These are phyloP conservation scores for Onygenales sp. DNA, from an alignment of 2,329 filamentous ascomycete species.

Conservation along the genomic window DNA sequence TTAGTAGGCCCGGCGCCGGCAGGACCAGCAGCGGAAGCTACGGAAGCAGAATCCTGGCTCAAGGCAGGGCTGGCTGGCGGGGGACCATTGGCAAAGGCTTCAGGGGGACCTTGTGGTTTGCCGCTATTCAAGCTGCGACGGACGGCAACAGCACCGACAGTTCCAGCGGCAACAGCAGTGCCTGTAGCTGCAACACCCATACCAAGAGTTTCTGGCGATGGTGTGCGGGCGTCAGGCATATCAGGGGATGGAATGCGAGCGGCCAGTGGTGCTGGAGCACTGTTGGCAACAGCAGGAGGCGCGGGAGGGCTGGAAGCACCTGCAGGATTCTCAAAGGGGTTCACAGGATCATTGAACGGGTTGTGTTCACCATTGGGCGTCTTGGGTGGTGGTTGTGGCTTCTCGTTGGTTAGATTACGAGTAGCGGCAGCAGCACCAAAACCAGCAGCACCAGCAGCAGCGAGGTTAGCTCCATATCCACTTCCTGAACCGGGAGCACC, in stretches of 20 bases:
- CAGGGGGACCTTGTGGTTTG: slow-evolving; percentile 11
- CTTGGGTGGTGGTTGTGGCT: slow-evolving; percentile 29
- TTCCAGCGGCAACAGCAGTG: slow-evolving; percentile 31
- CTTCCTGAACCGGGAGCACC: slow-evolving; percentile 15
- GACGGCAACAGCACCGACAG: slow-evolving; percentile 20
- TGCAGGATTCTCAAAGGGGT: slow-evolving; percentile 62
- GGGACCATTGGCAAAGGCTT: slow-evolving; percentile 7
- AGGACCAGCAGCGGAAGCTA: slow-evolving; percentile 53
- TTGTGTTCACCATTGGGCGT: slow-evolving; percentile 32
- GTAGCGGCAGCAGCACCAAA: slow-evolving; percentile 18
- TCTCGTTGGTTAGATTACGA: slow-evolving; percentile 24
- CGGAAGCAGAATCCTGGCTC: slow-evolving; percentile 31
- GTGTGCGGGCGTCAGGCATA: slow-evolving; percentile 31
- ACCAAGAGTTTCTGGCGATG: slow-evolving; percentile 30
- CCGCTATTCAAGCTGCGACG: slow-evolving; percentile 9
- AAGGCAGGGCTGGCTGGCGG: slow-evolving; percentile 17
- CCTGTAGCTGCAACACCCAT: slow-evolving; percentile 31
- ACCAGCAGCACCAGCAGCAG: slow-evolving; percentile 15
- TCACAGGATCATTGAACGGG: slow-evolving; percentile 46
- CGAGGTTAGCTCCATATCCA: slow-evolving; percentile 13
- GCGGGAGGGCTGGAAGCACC: slow-evolving; percentile 29
- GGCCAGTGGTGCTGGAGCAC: slow-evolving; percentile 5
- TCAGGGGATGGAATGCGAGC: slow-evolving; percentile 31
- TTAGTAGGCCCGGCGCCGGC: slow-evolving; percentile 44
- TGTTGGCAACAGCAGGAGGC: slow-evolving; percentile 2